Conservation (phyloP, 805 yeast species). For the Nakazawaea populi region DNA sequence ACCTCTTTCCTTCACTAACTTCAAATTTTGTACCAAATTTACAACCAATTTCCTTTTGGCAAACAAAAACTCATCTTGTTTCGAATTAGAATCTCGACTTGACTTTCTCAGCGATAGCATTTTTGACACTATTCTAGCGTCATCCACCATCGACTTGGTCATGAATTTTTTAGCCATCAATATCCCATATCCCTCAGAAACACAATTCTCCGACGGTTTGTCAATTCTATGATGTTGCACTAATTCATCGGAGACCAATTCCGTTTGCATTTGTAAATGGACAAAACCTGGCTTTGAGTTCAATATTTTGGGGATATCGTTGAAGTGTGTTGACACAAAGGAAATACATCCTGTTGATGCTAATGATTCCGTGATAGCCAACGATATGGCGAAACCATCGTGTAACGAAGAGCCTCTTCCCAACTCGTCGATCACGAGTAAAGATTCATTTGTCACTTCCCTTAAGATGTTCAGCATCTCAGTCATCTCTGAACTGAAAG, state of each 20-base stretch:
- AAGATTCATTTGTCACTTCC: constrained; percentile 20
- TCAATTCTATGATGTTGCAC: constrained; percentile 26
- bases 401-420: constrained; percentile 47
- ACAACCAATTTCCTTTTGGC: constrained; percentile 9
- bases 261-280: constrained; percentile 31
- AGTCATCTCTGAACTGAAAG: constrained; percentile 41
- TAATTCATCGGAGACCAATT: constrained; percentile 14
- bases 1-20: constrained; percentile 12
- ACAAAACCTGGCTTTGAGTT: constrained; percentile 26
- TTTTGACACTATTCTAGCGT: constrained; percentile 23
- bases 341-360: constrained; percentile 23
- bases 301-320: constrained; percentile 32
- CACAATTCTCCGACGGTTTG: constrained; percentile 17
- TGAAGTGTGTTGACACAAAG: constrained; percentile 40
- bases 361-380: constrained; percentile 35
- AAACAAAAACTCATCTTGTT: neutral
- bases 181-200: constrained; percentile 25
- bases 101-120: constrained; percentile 8
- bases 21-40: constrained; percentile 20
- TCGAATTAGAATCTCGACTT: constrained; percentile 8
- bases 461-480: constrained; percentile 40
- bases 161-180: constrained; percentile 22
- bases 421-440: constrained; percentile 48
- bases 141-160: constrained; percentile 16
- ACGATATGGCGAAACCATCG: constrained; percentile 49